phyloP scores from a whole-genome alignment of 2,329 filamentous ascomycete genomes.

The Aspergillus glaucus region DNA sequence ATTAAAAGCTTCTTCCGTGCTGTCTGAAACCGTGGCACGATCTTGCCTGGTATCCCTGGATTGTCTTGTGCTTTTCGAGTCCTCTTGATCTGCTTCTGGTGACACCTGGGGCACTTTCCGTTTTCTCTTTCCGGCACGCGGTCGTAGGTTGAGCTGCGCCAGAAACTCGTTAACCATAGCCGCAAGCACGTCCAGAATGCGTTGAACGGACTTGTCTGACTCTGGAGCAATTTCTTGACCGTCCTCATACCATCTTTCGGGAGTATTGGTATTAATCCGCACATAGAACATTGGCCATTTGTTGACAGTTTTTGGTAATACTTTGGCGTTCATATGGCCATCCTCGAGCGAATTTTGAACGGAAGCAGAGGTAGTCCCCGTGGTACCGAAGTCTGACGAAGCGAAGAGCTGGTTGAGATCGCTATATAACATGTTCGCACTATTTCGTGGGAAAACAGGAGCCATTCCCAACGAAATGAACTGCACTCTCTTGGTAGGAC shows the following conservation, averaged over 20 bases:
- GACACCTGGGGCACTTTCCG: slow-evolving; percentile 4
- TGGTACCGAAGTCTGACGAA: slow-evolving; percentile 67
- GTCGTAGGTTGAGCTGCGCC: slow-evolving; percentile 62
- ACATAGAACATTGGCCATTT: slow-evolving; percentile 86
- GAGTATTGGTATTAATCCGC: slow-evolving; percentile 51
- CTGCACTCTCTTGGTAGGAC: slow-evolving; percentile 65
- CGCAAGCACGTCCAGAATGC: slow-evolving; percentile 59
- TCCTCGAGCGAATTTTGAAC: slow-evolving; percentile 24
- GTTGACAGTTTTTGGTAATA: slow-evolving; percentile 61
- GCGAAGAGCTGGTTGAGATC: slow-evolving; percentile 72
- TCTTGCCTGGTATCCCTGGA: not conserved
- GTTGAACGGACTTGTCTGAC: slow-evolving; percentile 44
- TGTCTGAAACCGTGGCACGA: not conserved
- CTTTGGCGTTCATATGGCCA: slow-evolving; percentile 46
- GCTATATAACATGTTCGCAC: slow-evolving; percentile 64
- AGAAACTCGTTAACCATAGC: slow-evolving; percentile 70
- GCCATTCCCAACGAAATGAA: slow-evolving; percentile 74
- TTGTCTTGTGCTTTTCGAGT: slow-evolving; percentile 1
- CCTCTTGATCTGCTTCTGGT: not conserved
- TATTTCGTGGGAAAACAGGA: slow-evolving; percentile 53
- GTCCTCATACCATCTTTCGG: slow-evolving; percentile 37
- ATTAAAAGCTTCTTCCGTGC: slow-evolving; percentile 20
- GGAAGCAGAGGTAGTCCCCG: slow-evolving; percentile 42
- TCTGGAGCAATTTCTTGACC: slow-evolving; percentile 25
- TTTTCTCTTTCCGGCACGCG: slow-evolving; percentile 32